Evolutionary conservation across 2,329 filamentous ascomycete species (phyloP), one percentile per base, ranked within the genome.

Genomic region (Chaetomium globosum): DNA sequence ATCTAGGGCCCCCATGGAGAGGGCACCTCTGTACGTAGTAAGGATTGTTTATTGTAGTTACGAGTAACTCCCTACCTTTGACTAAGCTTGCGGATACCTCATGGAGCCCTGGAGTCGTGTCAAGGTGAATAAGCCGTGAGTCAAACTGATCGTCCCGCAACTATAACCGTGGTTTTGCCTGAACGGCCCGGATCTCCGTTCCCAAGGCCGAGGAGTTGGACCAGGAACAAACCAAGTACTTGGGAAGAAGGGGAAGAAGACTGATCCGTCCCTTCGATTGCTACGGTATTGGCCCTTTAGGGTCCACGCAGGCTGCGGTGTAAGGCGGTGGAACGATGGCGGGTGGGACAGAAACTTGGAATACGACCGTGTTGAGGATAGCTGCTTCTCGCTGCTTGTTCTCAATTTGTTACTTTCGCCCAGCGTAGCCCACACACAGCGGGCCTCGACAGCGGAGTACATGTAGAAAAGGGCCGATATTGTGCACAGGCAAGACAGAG

Each of bases 381-480:
- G 39, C n/a, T 23, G n/a, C n/a, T 21, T 48, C 19, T 48, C 23
- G 39, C n/a, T 23, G n/a, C n/a, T 21, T 48, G 43, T 48, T 48
- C 21, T 48, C 46, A 48, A 21, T 48, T 48, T 23, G 46, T 21
- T 48, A n/a, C n/a, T 21, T 7, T 36, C 4, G 26, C 33, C 33
- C 3, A 3, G 8, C 9, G 9, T 10, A 36, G 33, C 33, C 46
- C n/a, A 48, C 2, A 5, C 46, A 48, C 7, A 9, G 46, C 46
- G 46, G 39, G 46, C 46, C n/a, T 48, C 46, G n/a, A 48, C 46
- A n/a, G 46, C 46, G 46, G 46, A 48, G 46, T 23, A 48, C 46
- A 48, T 10, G 2, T 21, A 8, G 46, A 48, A 48, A 48, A 48
- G 46, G 46, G 46, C 46, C 46, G 46, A 48, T 48, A n/a, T 48